Percentiles rank a stretch among this genome's conserved stretches.
These are phyloP conservation scores for Tripidium arundinaceum DNA, from an alignment of 202 grass and related monocot genomes.

Conservation along the genomic window DNA sequence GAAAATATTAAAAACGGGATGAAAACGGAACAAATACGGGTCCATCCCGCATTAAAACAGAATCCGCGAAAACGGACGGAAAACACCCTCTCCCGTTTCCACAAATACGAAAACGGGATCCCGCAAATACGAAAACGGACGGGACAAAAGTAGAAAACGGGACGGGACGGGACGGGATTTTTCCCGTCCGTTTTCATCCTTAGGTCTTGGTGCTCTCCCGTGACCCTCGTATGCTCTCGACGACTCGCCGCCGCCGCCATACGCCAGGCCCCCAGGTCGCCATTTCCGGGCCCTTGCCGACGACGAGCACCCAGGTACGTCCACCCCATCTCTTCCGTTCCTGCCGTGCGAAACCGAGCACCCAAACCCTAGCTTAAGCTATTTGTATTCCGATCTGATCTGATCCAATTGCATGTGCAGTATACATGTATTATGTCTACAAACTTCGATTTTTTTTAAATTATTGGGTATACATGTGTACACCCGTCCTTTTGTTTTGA, in stretches of 20 bases:
- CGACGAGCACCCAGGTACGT: neutral
- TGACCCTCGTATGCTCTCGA: no score
- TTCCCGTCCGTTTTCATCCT: no score
- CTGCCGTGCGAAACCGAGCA: neutral
- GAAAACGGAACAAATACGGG: no score
- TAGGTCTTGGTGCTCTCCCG: no score
- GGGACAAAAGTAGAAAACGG: no score
- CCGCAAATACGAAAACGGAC: no score
- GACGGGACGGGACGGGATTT: no score
- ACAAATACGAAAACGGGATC: no score
- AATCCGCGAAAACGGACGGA: no score
- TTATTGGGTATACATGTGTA: neutral
- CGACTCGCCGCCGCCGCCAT: neutral
- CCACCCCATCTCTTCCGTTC: neutral
- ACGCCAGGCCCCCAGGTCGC: neutral
- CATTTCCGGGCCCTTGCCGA: neutral
- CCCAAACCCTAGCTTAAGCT: neutral
- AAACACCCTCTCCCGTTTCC: no score
- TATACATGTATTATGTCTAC: neutral
- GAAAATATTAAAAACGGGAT: no score
- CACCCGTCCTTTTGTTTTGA: neutral
- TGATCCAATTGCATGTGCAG: neutral
- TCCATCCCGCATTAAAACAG: no score
- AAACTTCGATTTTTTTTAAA: neutral
- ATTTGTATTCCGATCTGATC: neutral